phyloP scores from a whole-genome alignment of 768 basidiomycete species.

The Crepidotus variabilis region DNA sequence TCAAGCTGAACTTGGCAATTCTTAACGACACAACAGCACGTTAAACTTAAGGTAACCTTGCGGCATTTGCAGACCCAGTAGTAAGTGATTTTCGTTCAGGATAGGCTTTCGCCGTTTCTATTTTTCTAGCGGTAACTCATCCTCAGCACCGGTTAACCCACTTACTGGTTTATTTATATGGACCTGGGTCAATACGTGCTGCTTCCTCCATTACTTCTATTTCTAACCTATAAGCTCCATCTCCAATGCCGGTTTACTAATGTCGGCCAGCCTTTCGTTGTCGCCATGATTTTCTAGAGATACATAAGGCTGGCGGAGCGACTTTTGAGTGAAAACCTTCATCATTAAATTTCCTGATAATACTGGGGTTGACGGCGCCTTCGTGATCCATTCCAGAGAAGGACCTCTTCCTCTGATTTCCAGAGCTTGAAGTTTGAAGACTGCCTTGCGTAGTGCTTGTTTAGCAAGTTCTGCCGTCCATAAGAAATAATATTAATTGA shows the following conservation, averaged over 20 bases:
- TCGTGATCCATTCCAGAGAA: conserved; percentile 10
- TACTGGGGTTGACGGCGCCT: conserved; percentile 37
- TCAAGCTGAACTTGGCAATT: too few species aligned
- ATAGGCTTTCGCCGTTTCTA: too few species aligned
- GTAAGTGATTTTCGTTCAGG: too few species aligned
- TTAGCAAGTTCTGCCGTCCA: conserved; percentile 1
- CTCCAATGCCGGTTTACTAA: conserved; percentile 48
- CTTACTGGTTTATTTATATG: too few species aligned
- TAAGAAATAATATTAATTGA: background rate
- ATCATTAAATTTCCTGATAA: conserved; percentile 49
- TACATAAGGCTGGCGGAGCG: conserved; percentile 41
- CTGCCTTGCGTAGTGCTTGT: background rate
- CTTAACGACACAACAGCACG: too few species aligned
- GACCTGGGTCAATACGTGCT: too few species aligned
- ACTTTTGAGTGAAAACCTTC: conserved; percentile 68
- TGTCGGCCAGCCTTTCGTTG: conserved; percentile 51
- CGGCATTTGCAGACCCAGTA: too few species aligned
- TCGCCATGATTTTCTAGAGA: conserved; percentile 41
- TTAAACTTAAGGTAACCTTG: too few species aligned
- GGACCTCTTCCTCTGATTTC: conserved; percentile 6
- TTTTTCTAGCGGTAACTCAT: too few species aligned
- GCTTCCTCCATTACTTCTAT: too few species aligned
- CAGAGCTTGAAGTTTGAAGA: background rate
- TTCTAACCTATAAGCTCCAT: conserved; percentile 39
- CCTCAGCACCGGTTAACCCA: too few species aligned